A percentile compares a stretch with the other conserved stretches of the same genome.
These are phyloP conservation scores for Tuber aestivum DNA, from an alignment of 495 filamentous ascomycete species.

Conservation along the genomic window DNA sequence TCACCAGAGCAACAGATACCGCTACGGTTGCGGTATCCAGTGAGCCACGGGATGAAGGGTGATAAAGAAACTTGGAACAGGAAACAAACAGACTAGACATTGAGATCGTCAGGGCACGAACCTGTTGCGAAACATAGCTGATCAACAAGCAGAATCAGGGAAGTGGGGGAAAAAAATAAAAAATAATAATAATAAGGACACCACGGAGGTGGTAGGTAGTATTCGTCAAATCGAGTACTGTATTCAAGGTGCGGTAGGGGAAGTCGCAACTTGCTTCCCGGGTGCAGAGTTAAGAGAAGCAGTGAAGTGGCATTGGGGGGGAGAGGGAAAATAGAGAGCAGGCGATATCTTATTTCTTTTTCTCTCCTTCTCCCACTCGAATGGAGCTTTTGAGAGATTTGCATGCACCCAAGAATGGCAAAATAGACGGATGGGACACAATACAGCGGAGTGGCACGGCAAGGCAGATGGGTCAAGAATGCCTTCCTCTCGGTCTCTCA, in stretches of 20 bases:
- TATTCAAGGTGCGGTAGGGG: slow-evolving; percentile 14
- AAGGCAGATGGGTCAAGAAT: slow-evolving; percentile 20
- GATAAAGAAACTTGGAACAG: slow-evolving; percentile 16
- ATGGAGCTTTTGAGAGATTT: slow-evolving; percentile 40
- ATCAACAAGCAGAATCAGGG: slow-evolving; percentile 20
- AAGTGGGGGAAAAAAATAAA: slow-evolving; percentile 10
- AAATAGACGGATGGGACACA: slow-evolving; percentile 33
- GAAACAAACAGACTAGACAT: slow-evolving; percentile 15
- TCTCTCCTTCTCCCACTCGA: slow-evolving; percentile 31
- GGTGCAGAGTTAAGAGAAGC: slow-evolving; percentile 28
- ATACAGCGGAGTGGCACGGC: slow-evolving; percentile 31
- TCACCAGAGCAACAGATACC: slow-evolving; percentile 1
- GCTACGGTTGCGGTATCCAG: slow-evolving; percentile 2
- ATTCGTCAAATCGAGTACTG: not conserved
- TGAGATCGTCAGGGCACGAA: slow-evolving; percentile 31
- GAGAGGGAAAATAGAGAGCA: slow-evolving; percentile 26
- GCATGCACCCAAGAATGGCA: slow-evolving; percentile 37
- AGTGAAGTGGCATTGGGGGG: slow-evolving; percentile 24
- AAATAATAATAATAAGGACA: not conserved
- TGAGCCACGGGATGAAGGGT: slow-evolving; percentile 7
- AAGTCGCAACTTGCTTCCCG: slow-evolving; percentile 14
- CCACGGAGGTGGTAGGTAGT: not conserved
- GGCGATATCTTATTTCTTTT: slow-evolving; percentile 22
- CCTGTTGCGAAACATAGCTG: slow-evolving; percentile 41
- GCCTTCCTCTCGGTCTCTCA: not conserved